A percentile compares a stretch with the other conserved stretches of the same genome.
Conservation (phyloP, 1,284 basidiomycete genomes). For the Somion occarium region DNA sequence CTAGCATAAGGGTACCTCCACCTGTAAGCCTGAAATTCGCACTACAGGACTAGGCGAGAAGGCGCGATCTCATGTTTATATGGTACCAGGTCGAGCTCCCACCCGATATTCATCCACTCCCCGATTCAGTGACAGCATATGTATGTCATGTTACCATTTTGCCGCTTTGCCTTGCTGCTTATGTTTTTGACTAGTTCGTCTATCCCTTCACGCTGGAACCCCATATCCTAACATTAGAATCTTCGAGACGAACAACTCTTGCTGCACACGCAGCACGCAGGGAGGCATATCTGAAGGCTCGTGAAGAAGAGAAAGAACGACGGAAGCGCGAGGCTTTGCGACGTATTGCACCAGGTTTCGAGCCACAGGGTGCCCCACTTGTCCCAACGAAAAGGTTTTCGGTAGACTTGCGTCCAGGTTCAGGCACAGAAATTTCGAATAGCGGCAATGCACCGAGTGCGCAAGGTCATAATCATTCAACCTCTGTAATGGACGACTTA, state of each 20-base stretch:
- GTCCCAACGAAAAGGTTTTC: conserved; percentile 39
- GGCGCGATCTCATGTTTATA: conserved; percentile 6
- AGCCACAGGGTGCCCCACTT: conserved; percentile 51
- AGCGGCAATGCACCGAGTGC: not conserved
- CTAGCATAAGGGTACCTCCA: conserved; percentile 80
- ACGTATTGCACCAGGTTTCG: conserved; percentile 71
- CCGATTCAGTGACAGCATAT: conserved; percentile 83
- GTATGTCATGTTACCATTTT: conserved; percentile 37
- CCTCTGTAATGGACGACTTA: conserved; percentile 76
- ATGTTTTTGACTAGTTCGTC: conserved; percentile 61
- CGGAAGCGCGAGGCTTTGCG: conserved; percentile 72
- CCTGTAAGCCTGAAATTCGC: conserved; percentile 46
- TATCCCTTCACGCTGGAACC: conserved; percentile 91
- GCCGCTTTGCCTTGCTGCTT: not conserved
- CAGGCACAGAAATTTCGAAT: not conserved
- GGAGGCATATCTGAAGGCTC: conserved; percentile 62
- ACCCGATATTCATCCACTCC: conserved; percentile 87
- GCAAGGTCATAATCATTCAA: conserved; percentile 21
- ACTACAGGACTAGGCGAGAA: not conserved
- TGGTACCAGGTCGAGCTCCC: conserved; percentile 75
- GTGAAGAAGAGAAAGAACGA: conserved; percentile 75
- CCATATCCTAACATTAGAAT: conserved; percentile 71
- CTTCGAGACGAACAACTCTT: conserved; percentile 62
- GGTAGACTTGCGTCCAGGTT: conserved; percentile 11
- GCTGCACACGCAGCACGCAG: conserved; percentile 61